Evolutionary conservation across 352 stramenopile species (phyloP), one percentile per base, ranked within the genome.

Genomic region (Globisporangium echinulatum): DNA sequence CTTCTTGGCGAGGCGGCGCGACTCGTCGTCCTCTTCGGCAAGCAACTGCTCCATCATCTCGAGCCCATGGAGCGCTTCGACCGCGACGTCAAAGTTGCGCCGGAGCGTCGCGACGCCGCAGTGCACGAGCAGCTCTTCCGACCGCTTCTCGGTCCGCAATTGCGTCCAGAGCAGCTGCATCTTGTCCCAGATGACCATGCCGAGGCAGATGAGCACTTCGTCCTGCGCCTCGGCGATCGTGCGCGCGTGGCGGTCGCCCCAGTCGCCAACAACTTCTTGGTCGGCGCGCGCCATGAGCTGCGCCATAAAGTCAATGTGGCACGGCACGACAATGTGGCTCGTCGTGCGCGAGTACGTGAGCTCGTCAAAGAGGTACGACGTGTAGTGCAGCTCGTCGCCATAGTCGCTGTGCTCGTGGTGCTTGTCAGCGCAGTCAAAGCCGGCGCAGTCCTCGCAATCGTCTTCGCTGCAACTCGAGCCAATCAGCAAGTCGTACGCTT

Each of bases 161-260:
- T 88, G 86, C 14, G 81, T 87, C 85, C 82, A 94, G 57, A 94
- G 43, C n/a, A 70, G 83, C 61, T 92, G 85, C 62, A 92, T 74
- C 52, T 94, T 94, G 49, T 94, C 85, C 85, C 85, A 94, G 61
- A 94, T 91, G 39, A 94, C 81, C 70, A 94, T 92, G 0, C 85
- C 85, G 4, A 94, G 67, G 60, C 85, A 94, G 44, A 88, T 90
- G 25, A 94, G 74, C 54, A 94, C 85, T 68, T 94, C 85, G 58
- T 94, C 85, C 55, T 94, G 85, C 11, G 85, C 85, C 56, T 94
- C 85, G 0, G 85, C 80, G 61, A 94, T 91, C 42, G 85, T 94
- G 0, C 85, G 82, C 44, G 85, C 85, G 49, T 94, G 85, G 3
- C 85, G 81, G 49, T 94, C 85, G 3, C 82, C 82, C 82, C 82